phyloP scores from a whole-genome alignment of 1,139 yeast genomes.

The Debaryomyces singareniensis region DNA sequence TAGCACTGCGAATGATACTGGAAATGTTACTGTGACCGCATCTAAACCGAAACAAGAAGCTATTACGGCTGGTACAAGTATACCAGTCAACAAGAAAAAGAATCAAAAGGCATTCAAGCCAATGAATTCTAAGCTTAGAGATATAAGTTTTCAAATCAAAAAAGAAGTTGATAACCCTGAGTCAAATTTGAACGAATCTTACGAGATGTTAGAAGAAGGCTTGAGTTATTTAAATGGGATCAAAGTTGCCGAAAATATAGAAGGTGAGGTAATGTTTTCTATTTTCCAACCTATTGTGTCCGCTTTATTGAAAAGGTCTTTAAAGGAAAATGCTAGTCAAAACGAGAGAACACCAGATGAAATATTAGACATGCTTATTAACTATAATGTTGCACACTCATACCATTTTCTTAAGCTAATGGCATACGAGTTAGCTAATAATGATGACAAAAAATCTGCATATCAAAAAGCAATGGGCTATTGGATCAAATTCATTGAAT shows the following conservation, averaged over 20 bases:
- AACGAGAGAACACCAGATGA: constrained; percentile 14
- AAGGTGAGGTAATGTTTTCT: constrained; percentile 16
- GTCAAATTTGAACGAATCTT: constrained; percentile 21
- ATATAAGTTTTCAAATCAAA: constrained; percentile 27
- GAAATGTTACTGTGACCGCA: no score
- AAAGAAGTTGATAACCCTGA: constrained; percentile 16
- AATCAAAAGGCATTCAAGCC: constrained; percentile 3
- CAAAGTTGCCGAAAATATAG: constrained; percentile 27
- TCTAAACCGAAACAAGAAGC: no score
- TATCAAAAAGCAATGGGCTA: constrained; percentile 21
- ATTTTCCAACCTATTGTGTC: constrained; percentile 22
- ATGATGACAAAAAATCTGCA: constrained; percentile 8
- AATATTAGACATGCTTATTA: constrained; percentile 21
- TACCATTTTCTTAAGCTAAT: constrained; percentile 26
- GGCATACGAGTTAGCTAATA: constrained; percentile 12
- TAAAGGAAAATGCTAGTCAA: constrained; percentile 8
- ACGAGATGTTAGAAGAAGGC: constrained; percentile 40
- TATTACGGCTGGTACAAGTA: no score
- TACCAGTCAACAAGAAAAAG: constrained; percentile 5
- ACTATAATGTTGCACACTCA: constrained; percentile 25
- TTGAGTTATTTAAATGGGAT: constrained; percentile 33
- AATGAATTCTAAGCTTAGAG: constrained; percentile 21
- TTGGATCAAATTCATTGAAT: constrained; percentile 33
- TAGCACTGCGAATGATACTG: no score
- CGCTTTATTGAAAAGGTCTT: constrained; percentile 16